Percentiles rank a stretch among this genome's conserved stretches.
Conservation (phyloP, 495 filamentous ascomycete genomes). For the Neurospora terricola region DNA sequence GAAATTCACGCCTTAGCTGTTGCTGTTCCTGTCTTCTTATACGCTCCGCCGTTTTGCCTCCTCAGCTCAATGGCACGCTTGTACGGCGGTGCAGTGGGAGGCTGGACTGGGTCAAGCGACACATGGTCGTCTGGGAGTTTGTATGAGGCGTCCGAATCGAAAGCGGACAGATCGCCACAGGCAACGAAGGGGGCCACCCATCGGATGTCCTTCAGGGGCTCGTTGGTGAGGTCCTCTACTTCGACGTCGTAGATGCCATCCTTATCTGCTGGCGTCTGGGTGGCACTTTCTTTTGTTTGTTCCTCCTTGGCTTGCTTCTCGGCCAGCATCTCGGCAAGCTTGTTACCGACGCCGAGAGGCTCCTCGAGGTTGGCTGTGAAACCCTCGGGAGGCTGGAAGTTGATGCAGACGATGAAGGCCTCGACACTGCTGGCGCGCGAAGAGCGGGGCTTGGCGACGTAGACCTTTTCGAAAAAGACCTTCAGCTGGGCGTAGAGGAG, state of each 20-base stretch:
- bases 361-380: conserved; percentile 59
- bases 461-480: conserved; percentile 77
- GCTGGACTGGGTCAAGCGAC: conserved; percentile 87
- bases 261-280: conserved; percentile 18
- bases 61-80: conserved; percentile 81
- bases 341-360: conserved; percentile 49
- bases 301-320: conserved; percentile 3
- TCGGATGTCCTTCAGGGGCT: conserved; percentile 36
- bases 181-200: conserved; percentile 95
- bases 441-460: conserved; percentile 85
- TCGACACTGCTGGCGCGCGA: conserved; percentile 91
- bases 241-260: conserved; percentile 58
- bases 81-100: conserved; percentile 91
- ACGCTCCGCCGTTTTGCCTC: conserved; percentile 63
- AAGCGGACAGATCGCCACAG: conserved; percentile 89
- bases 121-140: conserved; percentile 63
- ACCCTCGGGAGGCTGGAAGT: conserved; percentile 56
- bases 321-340: conserved; percentile 33
- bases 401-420: conserved; percentile 90
- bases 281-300: background rate
- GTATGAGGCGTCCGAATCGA: conserved; percentile 91
- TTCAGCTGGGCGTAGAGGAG: conserved; percentile 86
- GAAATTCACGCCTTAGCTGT: conserved; percentile 9
- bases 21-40: conserved; percentile 47
- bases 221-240: conserved; percentile 34